Percentiles rank a stretch among this genome's conserved stretches.
Evolutionary conservation across 2,329 filamentous ascomycete genomes (phyloP).

Genomic region (Sporothrix protearum): DNA sequence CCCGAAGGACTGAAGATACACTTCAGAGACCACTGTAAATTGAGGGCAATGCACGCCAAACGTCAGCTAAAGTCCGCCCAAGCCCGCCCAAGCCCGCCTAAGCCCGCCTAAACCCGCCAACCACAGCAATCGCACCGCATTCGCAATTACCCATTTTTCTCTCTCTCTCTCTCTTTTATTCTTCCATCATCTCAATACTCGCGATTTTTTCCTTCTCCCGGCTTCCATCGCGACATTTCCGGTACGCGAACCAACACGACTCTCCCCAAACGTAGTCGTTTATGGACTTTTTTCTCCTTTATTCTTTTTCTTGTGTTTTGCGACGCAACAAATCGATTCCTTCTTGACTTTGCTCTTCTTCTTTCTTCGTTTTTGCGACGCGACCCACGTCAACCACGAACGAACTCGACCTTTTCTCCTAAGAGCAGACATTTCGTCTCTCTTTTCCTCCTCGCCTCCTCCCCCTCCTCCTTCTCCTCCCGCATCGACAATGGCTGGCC

Average conservation of each 20-base stretch:
- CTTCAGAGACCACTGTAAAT: not conserved
- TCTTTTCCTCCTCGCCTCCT: not conserved
- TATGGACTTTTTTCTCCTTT: not conserved
- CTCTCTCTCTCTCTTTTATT: not conserved
- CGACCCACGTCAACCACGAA: not conserved
- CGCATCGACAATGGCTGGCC: slow-evolving; percentile 31
- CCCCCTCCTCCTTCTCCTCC: not conserved
- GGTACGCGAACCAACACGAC: not conserved
- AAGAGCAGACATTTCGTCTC: no score
- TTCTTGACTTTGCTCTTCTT: not conserved
- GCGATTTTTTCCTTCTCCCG: not conserved
- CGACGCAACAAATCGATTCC: no score
- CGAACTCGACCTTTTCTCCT: no score
- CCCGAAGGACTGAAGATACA: slow-evolving; percentile 10
- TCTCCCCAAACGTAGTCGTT: not conserved
- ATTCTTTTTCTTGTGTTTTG: not conserved
- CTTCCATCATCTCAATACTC: not conserved
- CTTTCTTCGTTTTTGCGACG: not conserved
- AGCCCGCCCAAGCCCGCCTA: not conserved
- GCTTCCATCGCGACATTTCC: slow-evolving; percentile 12
- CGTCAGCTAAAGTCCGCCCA: not conserved
- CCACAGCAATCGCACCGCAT: not conserved
- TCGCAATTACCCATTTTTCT: slow-evolving; percentile 10
- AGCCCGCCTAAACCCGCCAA: not conserved
- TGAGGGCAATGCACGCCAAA: not conserved